Evolutionary conservation across 257 asterid genomes (phyloP), one percentile per base, ranked within the genome.

Genomic region (Capsicum rhomboideum): DNA sequence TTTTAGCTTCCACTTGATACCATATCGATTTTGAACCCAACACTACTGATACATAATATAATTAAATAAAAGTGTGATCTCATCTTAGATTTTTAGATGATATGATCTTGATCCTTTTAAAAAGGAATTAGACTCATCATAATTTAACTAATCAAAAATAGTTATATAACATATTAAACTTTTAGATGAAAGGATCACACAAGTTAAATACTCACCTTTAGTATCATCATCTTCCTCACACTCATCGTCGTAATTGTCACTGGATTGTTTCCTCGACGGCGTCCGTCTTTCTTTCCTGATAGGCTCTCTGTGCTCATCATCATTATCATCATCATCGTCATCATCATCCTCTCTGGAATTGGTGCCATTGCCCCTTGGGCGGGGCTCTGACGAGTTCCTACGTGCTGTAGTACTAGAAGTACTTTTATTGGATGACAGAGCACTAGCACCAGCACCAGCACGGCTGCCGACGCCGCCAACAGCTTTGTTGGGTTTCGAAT

Each of bases 401-500:
- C 2, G 8, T 4, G 31, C 59, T 4, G 50, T 13, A 13, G 55
- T 14, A 46, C 42, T 23, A 14, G 59, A 14, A 23, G 78, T 40
- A 4, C 21, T 16, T 8, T 74, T 74, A 46, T 74, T 23, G 21
- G 80, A 3, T 14, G 42, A 14, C 40, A 5, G 40, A 4, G 8
- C 14, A 78, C 18, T 37, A 44, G 20, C 2, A 26, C n/a, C 78
- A 9, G 40, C 16, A 58, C 37, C 68, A 10, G n/a, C n/a, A n/a
- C n/a, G n/a, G n/a, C 37, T 0, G n/a, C 50, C 31, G 63, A 37
- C 12, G n/a, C 31, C 63, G 2, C 29, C 49, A 8, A 55, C 63
- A 17, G 83, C 40, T 50, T 84, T 83, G 56, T 21, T 74, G 66
- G 83, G n/a, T 64, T 84, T 53, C 59, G 82, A 16, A 34, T 82